Percentiles rank a stretch among this genome's conserved stretches.
Evolutionary conservation across 352 stramenopile genomes (phyloP).

Genomic region (Phytophthora pinifolia): DNA sequence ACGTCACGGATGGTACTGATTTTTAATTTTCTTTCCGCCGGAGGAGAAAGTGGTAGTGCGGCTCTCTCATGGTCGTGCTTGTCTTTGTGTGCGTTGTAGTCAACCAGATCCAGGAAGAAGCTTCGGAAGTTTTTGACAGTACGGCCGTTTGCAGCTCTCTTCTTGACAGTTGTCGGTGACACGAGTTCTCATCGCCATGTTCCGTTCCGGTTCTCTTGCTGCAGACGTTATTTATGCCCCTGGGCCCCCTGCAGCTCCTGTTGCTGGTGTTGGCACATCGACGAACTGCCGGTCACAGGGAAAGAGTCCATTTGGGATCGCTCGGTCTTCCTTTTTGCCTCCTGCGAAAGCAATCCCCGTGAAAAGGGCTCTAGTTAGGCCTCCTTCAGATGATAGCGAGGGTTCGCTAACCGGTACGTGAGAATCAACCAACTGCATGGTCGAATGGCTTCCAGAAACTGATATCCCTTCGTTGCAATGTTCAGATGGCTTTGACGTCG

Average conservation of each 20-base stretch:
- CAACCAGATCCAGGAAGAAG: slow-evolving; percentile 53
- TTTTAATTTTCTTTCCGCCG: slow-evolving; percentile 4
- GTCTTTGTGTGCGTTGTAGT: slow-evolving; percentile 29
- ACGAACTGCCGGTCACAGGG: slow-evolving; percentile 5
- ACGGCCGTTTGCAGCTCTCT: slow-evolving; percentile 31
- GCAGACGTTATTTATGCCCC: slow-evolving; percentile 67
- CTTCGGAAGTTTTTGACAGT: slow-evolving; percentile 76
- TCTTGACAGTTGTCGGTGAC: slow-evolving; percentile 30
- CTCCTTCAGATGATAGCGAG: slow-evolving; percentile 35
- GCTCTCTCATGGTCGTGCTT: slow-evolving; percentile 17
- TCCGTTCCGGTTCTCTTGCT: neutral
- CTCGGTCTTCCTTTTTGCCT: slow-evolving; percentile 3
- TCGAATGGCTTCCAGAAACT: slow-evolving; percentile 1
- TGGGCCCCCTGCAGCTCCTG: slow-evolving; percentile 8
- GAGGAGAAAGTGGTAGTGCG: slow-evolving; percentile 9
- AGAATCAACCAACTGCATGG: neutral
- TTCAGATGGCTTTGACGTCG: slow-evolving; percentile 38
- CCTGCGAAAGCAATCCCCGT: slow-evolving; percentile 8
- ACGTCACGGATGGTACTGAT: slow-evolving; percentile 35
- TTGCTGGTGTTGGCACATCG: slow-evolving; percentile 1
- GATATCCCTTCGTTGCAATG: neutral
- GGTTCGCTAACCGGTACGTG: slow-evolving; percentile 44
- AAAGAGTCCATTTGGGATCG: slow-evolving; percentile 5
- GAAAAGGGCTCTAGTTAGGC: slow-evolving; percentile 1
- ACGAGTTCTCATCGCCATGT: slow-evolving; percentile 14